These are phyloP conservation scores for Goniomonas avonlea DNA, from an alignment of 78 protist genomes.

Conservation along the genomic window DNA sequence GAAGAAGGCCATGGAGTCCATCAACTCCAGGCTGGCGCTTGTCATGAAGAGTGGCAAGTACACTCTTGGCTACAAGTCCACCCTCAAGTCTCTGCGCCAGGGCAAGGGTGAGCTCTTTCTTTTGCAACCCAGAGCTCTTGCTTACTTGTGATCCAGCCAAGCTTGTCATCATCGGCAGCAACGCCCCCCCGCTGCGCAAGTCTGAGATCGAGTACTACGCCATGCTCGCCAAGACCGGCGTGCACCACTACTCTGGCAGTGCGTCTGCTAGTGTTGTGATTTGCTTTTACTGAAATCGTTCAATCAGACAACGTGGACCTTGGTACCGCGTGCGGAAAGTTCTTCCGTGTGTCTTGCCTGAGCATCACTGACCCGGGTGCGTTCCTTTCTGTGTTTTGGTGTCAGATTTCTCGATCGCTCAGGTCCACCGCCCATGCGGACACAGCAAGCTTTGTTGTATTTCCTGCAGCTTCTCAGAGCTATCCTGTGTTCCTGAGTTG, in stretches of 20 bases:
- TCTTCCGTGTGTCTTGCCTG: slow-evolving; percentile 81
- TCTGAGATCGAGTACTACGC: slow-evolving; percentile 99
- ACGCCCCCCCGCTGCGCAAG: slow-evolving; percentile 95
- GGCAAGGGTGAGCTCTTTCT: slow-evolving; percentile 56
- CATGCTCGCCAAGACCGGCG: slow-evolving; percentile 89
- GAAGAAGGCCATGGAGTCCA: slow-evolving; percentile 54
- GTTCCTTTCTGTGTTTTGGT: no score
- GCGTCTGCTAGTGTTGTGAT: neutral
- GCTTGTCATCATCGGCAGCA: slow-evolving; percentile 90
- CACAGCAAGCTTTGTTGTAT: no score
- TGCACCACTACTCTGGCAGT: slow-evolving; percentile 94
- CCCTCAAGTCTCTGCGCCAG: slow-evolving; percentile 85
- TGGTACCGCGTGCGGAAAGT: slow-evolving; percentile 97
- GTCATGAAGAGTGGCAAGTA: slow-evolving; percentile 97
- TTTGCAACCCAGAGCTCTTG: neutral
- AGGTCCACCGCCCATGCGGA: no score
- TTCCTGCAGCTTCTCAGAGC: no score
- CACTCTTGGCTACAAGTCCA: slow-evolving; percentile 86
- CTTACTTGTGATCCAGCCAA: slow-evolving; percentile 56
- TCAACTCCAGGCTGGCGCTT: slow-evolving; percentile 91
- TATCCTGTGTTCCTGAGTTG: no score
- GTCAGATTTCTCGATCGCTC: no score
- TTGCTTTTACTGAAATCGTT: neutral
- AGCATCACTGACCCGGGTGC: slow-evolving; percentile 86
- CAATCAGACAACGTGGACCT: slow-evolving; percentile 87